Evolutionary conservation across 2,329 filamentous ascomycete species (phyloP).

Genomic region (Tympanopsis confertula): DNA sequence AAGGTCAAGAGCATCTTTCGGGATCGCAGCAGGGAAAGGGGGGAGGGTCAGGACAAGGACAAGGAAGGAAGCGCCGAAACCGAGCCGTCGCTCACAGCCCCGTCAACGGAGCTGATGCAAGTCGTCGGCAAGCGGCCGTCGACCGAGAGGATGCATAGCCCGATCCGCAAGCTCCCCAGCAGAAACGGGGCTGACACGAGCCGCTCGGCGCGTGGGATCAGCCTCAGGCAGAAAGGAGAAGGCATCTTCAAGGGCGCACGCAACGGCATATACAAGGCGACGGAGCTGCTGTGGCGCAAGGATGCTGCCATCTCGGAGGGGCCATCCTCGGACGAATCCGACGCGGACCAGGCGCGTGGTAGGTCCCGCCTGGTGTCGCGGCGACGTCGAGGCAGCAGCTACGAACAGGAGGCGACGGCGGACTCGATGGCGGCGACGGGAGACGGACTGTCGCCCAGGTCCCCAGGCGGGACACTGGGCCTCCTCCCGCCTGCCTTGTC

Average conservation of each 20-base stretch:
- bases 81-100: conserved; percentile 12
- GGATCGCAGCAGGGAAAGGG: conserved; percentile 36
- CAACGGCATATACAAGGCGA: conserved; percentile 41
- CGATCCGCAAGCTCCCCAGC: conserved; percentile 19
- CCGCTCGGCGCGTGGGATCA: conserved; percentile 33
- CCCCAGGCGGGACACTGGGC: conserved; percentile 3
- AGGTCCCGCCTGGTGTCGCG: no score
- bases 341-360: no score
- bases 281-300: conserved; percentile 44
- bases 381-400: no score
- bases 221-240: conserved; percentile 39
- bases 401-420: no score
- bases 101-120: no score
- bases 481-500: conserved; percentile 8
- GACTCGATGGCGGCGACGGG: background rate
- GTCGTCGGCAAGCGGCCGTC: no score
- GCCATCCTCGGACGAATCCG: no score
- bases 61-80: conserved; percentile 20
- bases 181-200: conserved; percentile 28
- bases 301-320: background rate
- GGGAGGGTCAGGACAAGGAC: conserved; percentile 16
- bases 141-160: conserved; percentile 17
- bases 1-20: conserved; percentile 44
- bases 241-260: conserved; percentile 68
- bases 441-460: background rate